These are phyloP conservation scores for Fraxinus americana DNA, from an alignment of 257 asterid species.

Conservation along the genomic window DNA sequence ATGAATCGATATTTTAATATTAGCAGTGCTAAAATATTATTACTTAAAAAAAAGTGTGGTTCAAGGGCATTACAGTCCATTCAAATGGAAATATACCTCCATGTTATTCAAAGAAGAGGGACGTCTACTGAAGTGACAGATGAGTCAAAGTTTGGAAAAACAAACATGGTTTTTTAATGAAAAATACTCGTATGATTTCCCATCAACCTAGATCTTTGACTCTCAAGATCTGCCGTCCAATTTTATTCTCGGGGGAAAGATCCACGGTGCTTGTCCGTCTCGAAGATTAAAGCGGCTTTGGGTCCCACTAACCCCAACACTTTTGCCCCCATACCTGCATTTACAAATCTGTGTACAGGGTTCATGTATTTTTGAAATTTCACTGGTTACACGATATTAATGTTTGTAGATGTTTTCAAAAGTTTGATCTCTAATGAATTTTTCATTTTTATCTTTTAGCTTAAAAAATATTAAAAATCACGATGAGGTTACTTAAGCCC, in stretches of 20 bases:
- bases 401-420: too few species aligned
- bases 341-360: neutral
- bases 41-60: neutral
- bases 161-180: neutral
- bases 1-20: too few species aligned
- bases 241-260: neutral
- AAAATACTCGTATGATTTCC: neutral
- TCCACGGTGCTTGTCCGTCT: neutral
- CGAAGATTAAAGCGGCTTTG: neutral
- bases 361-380: neutral
- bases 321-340: neutral
- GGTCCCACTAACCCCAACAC: neutral
- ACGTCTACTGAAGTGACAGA: constrained; percentile 8
- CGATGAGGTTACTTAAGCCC: too few species aligned
- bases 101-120: neutral
- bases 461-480: too few species aligned
- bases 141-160: constrained; percentile 23
- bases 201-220: neutral
- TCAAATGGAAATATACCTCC: constrained; percentile 1
- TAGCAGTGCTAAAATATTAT: too few species aligned
- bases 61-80: constrained; percentile 3
- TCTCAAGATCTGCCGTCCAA: neutral
- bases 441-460: too few species aligned
- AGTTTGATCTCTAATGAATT: too few species aligned
- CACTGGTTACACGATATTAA: too few species aligned